Percentiles rank a stretch among this genome's conserved stretches.
phyloP scores from a whole-genome alignment of 2,329 filamentous ascomycete species.

The Aureobasidium pullulans region DNA sequence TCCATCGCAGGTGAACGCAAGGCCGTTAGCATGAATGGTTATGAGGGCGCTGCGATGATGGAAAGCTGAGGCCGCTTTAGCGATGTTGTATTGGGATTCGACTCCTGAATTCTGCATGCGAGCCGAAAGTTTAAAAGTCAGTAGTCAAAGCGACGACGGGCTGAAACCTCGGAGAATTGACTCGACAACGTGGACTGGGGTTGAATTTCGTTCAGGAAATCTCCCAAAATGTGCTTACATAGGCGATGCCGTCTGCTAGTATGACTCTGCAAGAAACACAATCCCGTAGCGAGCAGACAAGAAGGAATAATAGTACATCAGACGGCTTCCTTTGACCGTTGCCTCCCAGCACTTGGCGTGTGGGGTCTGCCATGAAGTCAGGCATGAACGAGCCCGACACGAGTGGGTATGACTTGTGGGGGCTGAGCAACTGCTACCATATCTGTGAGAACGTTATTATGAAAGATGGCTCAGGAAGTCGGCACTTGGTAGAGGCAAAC shows the following conservation, averaged over 20 bases:
- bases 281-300: not conserved
- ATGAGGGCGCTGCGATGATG: not conserved
- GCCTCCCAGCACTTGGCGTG: not conserved
- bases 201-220: not conserved
- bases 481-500: not conserved
- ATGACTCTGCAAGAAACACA: not conserved
- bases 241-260: not conserved
- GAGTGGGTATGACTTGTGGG: not conserved
- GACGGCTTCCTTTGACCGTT: not conserved
- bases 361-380: not conserved
- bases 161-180: not conserved
- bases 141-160: not conserved
- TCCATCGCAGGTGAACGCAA: not conserved
- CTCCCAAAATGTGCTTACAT: not conserved
- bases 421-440: not conserved
- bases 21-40: not conserved
- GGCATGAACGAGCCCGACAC: not conserved
- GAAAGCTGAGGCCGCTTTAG: not conserved
- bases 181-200: not conserved
- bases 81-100: not conserved
- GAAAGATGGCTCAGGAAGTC: not conserved
- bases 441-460: conserved; percentile 1
- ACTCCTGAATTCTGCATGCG: conserved; percentile 10
- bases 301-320: not conserved
- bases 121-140: not conserved